Percentiles rank a stretch among this genome's conserved stretches.
These are phyloP conservation scores for Cryoendolithus antarcticus DNA, from an alignment of 2,329 filamentous ascomycete genomes.

Conservation along the genomic window DNA sequence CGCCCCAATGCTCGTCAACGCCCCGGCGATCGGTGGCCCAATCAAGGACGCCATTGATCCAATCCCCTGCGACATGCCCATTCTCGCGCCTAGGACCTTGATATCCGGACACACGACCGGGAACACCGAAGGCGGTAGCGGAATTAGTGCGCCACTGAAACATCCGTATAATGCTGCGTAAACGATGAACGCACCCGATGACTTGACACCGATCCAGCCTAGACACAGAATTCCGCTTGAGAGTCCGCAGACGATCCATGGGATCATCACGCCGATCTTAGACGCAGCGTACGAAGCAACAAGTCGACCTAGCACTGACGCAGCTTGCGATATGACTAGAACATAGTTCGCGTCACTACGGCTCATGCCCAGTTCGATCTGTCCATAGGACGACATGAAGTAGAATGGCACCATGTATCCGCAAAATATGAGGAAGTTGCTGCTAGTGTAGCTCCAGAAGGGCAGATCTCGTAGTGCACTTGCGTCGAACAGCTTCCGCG, in stretches of 20 bases:
- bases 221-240: constrained; percentile 37
- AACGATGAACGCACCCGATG: constrained; percentile 25
- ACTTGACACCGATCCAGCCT: constrained; percentile 43
- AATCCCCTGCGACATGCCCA: constrained; percentile 36
- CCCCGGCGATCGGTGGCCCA: constrained; percentile 35
- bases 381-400: constrained; percentile 29
- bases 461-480: constrained; percentile 27
- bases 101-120: constrained; percentile 34
- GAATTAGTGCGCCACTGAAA: constrained; percentile 33
- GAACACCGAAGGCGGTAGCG: constrained; percentile 32
- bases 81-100: constrained; percentile 32
- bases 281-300: constrained; percentile 39
- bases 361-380: constrained; percentile 28
- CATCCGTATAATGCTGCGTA: constrained; percentile 34
- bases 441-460: constrained; percentile 25
- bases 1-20: constrained; percentile 16
- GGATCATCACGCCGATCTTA: constrained; percentile 40
- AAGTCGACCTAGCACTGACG: constrained; percentile 42
- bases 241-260: constrained; percentile 38
- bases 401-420: constrained; percentile 29
- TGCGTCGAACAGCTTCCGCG: constrained; percentile 26
- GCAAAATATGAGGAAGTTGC: constrained; percentile 22
- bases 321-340: constrained; percentile 45
- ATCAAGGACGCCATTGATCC: constrained; percentile 31
- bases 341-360: constrained; percentile 40